These are phyloP conservation scores for Pisolithus tinctorius DNA, from an alignment of 768 basidiomycete genomes.

Conservation along the genomic window DNA sequence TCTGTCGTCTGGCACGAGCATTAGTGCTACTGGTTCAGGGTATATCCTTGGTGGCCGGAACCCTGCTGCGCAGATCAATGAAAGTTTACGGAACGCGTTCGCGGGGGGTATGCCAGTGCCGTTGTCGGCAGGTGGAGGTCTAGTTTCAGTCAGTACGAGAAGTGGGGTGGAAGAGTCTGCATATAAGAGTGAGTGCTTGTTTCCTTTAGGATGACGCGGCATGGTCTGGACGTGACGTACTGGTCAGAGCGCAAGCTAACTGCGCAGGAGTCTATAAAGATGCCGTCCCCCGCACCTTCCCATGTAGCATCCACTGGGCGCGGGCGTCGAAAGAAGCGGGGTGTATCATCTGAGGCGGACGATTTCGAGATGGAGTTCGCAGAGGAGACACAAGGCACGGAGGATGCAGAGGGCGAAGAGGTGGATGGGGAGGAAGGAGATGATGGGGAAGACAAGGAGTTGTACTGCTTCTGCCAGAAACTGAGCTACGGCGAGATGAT, in stretches of 20 bases:
- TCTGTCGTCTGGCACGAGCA: conserved; percentile 8
- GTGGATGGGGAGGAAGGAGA: conserved; percentile 40
- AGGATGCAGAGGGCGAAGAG: conserved; percentile 28
- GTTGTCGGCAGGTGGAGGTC: conserved; percentile 6
- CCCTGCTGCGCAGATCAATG: conserved; percentile 35
- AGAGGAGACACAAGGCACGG: conserved; percentile 23
- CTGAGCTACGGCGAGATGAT: conserved; percentile 65
- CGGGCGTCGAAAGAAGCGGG: conserved; percentile 30
- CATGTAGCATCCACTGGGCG: conserved; percentile 23
- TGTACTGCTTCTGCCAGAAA: conserved; percentile 61
- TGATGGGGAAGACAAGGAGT: conserved; percentile 49
- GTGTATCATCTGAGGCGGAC: conserved; percentile 29
- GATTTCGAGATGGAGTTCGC: conserved; percentile 29
- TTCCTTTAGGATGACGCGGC: background rate
- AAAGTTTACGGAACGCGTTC: conserved; percentile 32
- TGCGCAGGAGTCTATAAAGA: conserved; percentile 25
- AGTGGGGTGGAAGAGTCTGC: conserved; percentile 19
- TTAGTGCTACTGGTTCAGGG: conserved; percentile 13
- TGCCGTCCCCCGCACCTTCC: conserved; percentile 30
- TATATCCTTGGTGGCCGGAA: conserved; percentile 31
- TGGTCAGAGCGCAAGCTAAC: conserved; percentile 26
- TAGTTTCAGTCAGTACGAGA: conserved; percentile 8
- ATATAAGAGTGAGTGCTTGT: conserved; percentile 21
- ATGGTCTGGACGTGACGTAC: background rate
- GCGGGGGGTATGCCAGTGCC: conserved; percentile 21